Evolutionary conservation across 1,284 basidiomycete genomes (phyloP).

Genomic region (Ustilago xerochloae): DNA sequence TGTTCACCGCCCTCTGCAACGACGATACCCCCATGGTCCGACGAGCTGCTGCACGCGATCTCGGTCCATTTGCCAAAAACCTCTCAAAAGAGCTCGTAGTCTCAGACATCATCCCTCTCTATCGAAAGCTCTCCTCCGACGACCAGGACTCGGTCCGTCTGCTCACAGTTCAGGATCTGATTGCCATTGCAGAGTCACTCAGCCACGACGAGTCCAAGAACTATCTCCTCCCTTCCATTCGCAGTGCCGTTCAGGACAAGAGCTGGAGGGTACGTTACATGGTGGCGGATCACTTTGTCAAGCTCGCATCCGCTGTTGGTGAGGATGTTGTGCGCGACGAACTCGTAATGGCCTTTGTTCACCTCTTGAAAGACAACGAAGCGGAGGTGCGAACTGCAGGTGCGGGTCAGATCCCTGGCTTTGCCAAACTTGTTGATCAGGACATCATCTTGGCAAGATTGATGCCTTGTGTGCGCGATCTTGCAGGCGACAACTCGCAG

Average conservation of each 20-base stretch:
- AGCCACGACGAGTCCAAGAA: constrained; percentile 88
- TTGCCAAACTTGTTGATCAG: constrained; percentile 91
- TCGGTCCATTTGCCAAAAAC: constrained; percentile 73
- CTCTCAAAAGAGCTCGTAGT: constrained; percentile 71
- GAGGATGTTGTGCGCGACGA: constrained; percentile 92
- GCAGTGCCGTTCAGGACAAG: constrained; percentile 89
- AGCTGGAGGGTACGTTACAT: constrained; percentile 99
- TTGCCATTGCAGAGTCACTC: constrained; percentile 88
- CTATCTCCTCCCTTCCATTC: constrained; percentile 82
- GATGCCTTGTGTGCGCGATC: constrained; percentile 94
- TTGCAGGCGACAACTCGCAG: constrained; percentile 92
- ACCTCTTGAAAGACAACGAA: constrained; percentile 96
- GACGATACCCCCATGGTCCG: constrained; percentile 99
- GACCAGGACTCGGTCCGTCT: constrained; percentile 98
- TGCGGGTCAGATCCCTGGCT: constrained; percentile 95
- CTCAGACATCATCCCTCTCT: constrained; percentile 89
- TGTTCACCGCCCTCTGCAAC: constrained; percentile 83
- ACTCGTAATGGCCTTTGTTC: constrained; percentile 90
- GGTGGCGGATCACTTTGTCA: constrained; percentile 98
- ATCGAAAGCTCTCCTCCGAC: constrained; percentile 91
- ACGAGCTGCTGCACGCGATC: constrained; percentile 93
- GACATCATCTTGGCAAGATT: constrained; percentile 93
- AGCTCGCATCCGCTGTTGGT: constrained; percentile 90
- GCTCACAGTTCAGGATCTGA: constrained; percentile 94
- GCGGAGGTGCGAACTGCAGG: constrained; percentile 98